Base-by-base conservation (phyloP, 495 filamentous ascomycete species). In the Neurospora hispaniola region DNA sequence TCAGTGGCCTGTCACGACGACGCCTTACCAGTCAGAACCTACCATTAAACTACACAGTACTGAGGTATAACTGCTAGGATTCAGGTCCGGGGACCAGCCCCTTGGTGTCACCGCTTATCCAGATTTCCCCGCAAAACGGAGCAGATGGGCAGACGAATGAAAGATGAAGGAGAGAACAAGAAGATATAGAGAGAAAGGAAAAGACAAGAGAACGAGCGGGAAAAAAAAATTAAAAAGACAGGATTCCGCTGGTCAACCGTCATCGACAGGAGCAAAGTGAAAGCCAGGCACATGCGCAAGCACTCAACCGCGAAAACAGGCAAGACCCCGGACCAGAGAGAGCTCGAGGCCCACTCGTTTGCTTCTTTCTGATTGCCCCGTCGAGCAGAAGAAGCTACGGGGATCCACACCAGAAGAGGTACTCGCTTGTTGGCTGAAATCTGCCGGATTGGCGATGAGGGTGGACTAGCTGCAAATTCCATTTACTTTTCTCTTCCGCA, bases 361-460 rank as follows among this genome's bases (percentile, higher is more conserved):
- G 74, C 70, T 69, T 72, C 46, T 59, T 27, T 77, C 70, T 79
- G 76, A 78, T 79, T 78, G 74, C 75, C 69, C 74, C 54, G 54
- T 62, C 54, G 54, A 62, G 23, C 54, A 27, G 35, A 62, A 12
- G 23, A 62, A 62, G 54, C 54, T 35, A 62, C 54, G 54, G 54
- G 54, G 54, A 62, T 62, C 54, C 54, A 62, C 54, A 62, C 54
- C 54, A 14, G 23, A 62, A 62, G 54, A 62, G 54, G 54, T 62
- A 62, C 54, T 62, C 23, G 54, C 54, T 62, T 62, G 54, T 62
- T 62, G 54, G 20, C 46, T 54, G 46, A 20, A 54, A 20, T 54
- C 46, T 54, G 46, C 46, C 46, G 46, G 46, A 54, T 54, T 54
- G 20, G 27, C 54, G 54, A 62, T 62, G 54, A 62, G 54, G 54